Base-by-base conservation (phyloP, 768 basidiomycete genomes). In the Naganishia randhawae region DNA sequence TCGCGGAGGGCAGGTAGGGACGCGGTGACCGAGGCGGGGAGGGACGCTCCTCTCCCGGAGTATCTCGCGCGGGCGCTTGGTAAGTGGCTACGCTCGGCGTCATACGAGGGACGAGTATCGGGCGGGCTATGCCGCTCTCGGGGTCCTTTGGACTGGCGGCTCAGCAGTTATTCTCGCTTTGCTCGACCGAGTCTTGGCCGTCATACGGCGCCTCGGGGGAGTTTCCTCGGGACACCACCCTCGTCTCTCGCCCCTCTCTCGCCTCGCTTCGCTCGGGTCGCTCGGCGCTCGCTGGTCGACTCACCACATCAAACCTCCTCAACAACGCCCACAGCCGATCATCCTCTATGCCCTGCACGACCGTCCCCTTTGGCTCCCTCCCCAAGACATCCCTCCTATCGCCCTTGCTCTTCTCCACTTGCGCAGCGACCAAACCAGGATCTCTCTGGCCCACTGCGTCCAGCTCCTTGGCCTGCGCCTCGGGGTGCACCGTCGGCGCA, bases 321-420 rank as follows among this genome's bases (percentile, higher is more conserved):
- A 81, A 65, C 75, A 81, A 76, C 0, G 79, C 73, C 72, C 73
- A 81, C 2, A 82, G 71, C 55, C 75, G 72, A 69, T 81, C 81
- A 73, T 82, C 81, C 69, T 81, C 81, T 13, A 81, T 53, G 8
- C 81, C 81, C 35, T 66, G 52, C 0, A 81, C 76, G 31, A 82
- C 68, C 11, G 79, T 81, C 2, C 81, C 81, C 27, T 71, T 25
- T 2, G 73, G 74, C 25, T 66, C 52, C 42, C 76, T 70, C 0
- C 79, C 80, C 37, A 76, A 72, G 8, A 80, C 7, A 52, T 79
- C 80, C 32, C 81, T 67, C 65, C 76, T 73, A 33, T 75, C 81
- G 0, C 76, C 80, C 66, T 78, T 76, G 17, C 76, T 76, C 73
- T 82, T 82, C 72, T 82, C 81, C 25, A 81, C 71, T 70, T 81